Evolutionary conservation across 768 basidiomycete species (phyloP).

Genomic region (Lentinus tigrinus): DNA sequence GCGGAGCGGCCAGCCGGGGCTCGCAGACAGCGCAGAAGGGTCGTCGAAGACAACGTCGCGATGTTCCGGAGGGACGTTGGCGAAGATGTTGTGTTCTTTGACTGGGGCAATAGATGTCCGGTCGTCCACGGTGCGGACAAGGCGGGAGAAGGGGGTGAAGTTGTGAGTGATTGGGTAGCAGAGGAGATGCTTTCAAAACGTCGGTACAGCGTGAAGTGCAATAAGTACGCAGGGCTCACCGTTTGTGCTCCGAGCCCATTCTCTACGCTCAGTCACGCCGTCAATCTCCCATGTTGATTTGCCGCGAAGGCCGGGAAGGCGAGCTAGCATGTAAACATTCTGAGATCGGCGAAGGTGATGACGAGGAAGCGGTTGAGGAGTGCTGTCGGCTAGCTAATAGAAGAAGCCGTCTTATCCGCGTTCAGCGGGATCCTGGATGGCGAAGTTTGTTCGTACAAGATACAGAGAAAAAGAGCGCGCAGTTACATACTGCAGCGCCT

Average conservation of each 20-base stretch:
- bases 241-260: constrained; percentile 41
- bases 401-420: constrained; percentile 87
- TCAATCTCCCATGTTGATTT: constrained; percentile 90
- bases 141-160: constrained; percentile 55
- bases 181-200: constrained; percentile 42
- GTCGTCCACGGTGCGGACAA: constrained; percentile 43
- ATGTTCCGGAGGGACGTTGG: constrained; percentile 37
- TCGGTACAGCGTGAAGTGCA: neutral
- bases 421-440: constrained; percentile 94
- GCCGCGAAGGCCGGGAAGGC: constrained; percentile 90
- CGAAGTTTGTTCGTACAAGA: constrained; percentile 69
- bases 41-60: constrained; percentile 47
- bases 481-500: constrained; percentile 44
- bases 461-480: too few species aligned
- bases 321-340: constrained; percentile 99
- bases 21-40: constrained; percentile 64
- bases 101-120: constrained; percentile 47
- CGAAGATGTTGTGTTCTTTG: constrained; percentile 60
- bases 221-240: constrained; percentile 29
- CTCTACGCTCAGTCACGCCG: constrained; percentile 55
- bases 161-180: constrained; percentile 44
- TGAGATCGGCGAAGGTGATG: constrained; percentile 94
- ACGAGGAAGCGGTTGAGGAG: constrained; percentile 78
- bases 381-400: constrained; percentile 60
- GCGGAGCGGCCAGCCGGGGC: constrained; percentile 80